Conservation (phyloP, 495 filamentous ascomycete species). For the Clavariopsis aquatica region DNA sequence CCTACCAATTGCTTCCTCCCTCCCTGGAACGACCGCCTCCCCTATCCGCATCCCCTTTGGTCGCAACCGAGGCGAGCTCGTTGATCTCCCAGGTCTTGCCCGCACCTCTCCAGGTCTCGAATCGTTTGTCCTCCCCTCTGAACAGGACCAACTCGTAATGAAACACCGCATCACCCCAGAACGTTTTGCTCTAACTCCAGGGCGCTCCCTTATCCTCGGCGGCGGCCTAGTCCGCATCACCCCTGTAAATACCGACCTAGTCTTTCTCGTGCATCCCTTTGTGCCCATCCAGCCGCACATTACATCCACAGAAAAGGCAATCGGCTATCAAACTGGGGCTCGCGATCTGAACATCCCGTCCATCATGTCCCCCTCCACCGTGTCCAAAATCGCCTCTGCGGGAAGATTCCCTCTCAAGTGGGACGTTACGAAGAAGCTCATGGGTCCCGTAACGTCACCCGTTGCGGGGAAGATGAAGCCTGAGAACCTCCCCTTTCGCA, state of each 20-base stretch:
- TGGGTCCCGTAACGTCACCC: slow-evolving; percentile 59
- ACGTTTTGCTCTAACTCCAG: slow-evolving; percentile 69
- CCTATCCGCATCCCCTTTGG: slow-evolving; percentile 90
- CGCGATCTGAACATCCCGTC: slow-evolving; percentile 56
- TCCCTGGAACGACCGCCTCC: slow-evolving; percentile 92
- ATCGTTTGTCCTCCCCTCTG: slow-evolving; percentile 62
- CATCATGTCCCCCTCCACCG: slow-evolving; percentile 60
- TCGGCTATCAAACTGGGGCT: slow-evolving; percentile 61
- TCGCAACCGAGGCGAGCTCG: slow-evolving; percentile 81
- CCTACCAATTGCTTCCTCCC: slow-evolving; percentile 78
- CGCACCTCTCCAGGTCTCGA: slow-evolving; percentile 63
- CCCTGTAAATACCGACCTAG: slow-evolving; percentile 60
- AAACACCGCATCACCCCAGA: slow-evolving; percentile 64
- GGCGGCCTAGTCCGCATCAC: slow-evolving; percentile 90
- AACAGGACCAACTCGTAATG: slow-evolving; percentile 74
- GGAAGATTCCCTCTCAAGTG: slow-evolving; percentile 73
- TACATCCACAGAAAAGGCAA: slow-evolving; percentile 75
- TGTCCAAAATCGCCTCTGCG: slow-evolving; percentile 61
- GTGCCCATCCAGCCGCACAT: slow-evolving; percentile 71
- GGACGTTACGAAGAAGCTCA: slow-evolving; percentile 75
- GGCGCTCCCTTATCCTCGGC: slow-evolving; percentile 78
- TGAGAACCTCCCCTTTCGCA: slow-evolving; percentile 69
- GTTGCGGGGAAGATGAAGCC: slow-evolving; percentile 55
- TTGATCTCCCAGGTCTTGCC: slow-evolving; percentile 86
- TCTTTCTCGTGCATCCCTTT: slow-evolving; percentile 77